These are phyloP conservation scores for Austroboletus niveus DNA, from an alignment of 1,284 basidiomycete genomes.

Conservation along the genomic window DNA sequence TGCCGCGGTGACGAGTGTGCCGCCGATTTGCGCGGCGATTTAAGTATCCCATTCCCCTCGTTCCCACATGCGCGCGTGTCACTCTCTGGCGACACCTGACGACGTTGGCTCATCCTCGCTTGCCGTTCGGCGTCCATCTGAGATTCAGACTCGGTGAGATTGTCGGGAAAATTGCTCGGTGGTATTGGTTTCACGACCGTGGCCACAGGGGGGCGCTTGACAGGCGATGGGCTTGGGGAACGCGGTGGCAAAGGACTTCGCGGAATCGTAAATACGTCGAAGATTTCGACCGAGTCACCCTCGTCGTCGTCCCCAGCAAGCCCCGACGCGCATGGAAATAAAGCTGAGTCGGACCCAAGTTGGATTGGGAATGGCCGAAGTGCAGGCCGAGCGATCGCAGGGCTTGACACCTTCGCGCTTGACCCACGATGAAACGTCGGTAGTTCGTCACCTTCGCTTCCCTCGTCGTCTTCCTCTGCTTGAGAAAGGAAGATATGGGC, in stretches of 20 bases:
- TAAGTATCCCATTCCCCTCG: slow-evolving; percentile 11
- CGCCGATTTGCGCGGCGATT: slow-evolving; percentile 30
- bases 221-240: slow-evolving; percentile 23
- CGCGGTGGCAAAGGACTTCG: slow-evolving; percentile 17
- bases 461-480: slow-evolving; percentile 12
- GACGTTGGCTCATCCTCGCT: slow-evolving; percentile 5
- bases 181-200: background rate
- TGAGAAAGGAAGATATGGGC: slow-evolving; percentile 8
- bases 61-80: slow-evolving; percentile 6
- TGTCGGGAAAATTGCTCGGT: slow-evolving; percentile 3
- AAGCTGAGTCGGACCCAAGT: background rate
- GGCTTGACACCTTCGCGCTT: background rate
- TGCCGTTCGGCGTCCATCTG: background rate
- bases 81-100: slow-evolving; percentile 1
- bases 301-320: background rate
- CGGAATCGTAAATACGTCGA: slow-evolving; percentile 25
- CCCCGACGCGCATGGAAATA: background rate
- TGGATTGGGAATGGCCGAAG: slow-evolving; percentile 31
- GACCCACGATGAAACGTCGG: slow-evolving; percentile 19
- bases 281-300: slow-evolving; percentile 13
- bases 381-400: background rate
- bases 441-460: slow-evolving; percentile 15
- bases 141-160: slow-evolving; percentile 7
- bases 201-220: background rate
- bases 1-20: slow-evolving; percentile 28